A percentile compares a stretch with the other conserved stretches of the same genome.
phyloP scores from a whole-genome alignment of 352 stramenopile species.

The Nothophytophthora sp. region DNA sequence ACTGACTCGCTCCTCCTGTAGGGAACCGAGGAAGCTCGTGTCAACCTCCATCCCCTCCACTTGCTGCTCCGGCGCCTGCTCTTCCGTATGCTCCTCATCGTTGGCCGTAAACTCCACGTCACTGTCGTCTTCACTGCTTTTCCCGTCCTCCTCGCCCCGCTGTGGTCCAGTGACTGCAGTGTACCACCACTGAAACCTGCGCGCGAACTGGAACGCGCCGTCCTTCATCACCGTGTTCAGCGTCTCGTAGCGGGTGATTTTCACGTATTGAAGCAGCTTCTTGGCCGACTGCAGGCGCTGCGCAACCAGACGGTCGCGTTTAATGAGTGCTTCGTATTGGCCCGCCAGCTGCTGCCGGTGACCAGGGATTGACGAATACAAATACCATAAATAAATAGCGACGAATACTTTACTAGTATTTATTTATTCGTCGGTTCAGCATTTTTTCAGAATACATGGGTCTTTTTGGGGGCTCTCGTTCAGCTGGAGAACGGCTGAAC shows the following conservation, averaged over 20 bases:
- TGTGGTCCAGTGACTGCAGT: slow-evolving; percentile 10
- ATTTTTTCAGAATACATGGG: too few species aligned
- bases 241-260: slow-evolving; percentile 38
- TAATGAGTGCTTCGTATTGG: slow-evolving; percentile 44
- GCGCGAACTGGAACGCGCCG: slow-evolving; percentile 50
- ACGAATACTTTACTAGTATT: too few species aligned
- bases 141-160: background rate
- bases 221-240: slow-evolving; percentile 38
- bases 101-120: slow-evolving; percentile 7
- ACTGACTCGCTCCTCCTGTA: background rate
- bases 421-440: too few species aligned
- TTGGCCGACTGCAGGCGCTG: slow-evolving; percentile 57
- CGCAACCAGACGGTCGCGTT: slow-evolving; percentile 34
- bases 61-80: slow-evolving; percentile 5
- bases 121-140: slow-evolving; percentile 4
- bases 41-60: slow-evolving; percentile 32
- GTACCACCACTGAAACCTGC: slow-evolving; percentile 60
- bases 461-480: too few species aligned
- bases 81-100: slow-evolving; percentile 3
- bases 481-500: too few species aligned
- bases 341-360: slow-evolving; percentile 29
- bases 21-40: slow-evolving; percentile 13
- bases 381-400: too few species aligned
- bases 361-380: too few species aligned
- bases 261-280: slow-evolving; percentile 64